Base-by-base conservation (phyloP, 345 rosid species). In the Eucalyptus globulus region DNA sequence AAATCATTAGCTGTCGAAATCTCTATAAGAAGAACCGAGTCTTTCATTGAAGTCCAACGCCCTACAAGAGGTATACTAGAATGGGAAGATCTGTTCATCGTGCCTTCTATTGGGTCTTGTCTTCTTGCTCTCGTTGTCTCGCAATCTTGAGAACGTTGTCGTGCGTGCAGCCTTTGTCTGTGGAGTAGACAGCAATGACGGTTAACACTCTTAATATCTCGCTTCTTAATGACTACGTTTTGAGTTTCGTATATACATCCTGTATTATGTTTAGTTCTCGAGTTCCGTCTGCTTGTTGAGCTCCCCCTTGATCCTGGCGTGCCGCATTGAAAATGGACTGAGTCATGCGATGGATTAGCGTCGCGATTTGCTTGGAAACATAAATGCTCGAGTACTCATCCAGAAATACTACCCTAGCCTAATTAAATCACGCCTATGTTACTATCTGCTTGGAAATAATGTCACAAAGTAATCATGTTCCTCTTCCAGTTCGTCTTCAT, bases 241-340 rank as follows among this genome's bases (percentile, higher is more conserved):
- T 0, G 31, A 1, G 67, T 60, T 60, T 60, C 31, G 16, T 26
- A 6, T 27, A 27, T 11, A 34, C 24, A 0, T 34, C 40, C 44
- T 69, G 24, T 5, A 16, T 17, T 17, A 69, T 69, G 80, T 31
- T 17, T 69, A 69, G 80, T 69, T 69, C 80, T 69, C 6, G 12
- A 69, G 80, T 69, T 69, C 24, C 4, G 80, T 69, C 44, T 69
- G 44, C 37, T 34, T 69, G 80, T 5, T 31, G 24, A 69, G 0
- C 43, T 1, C 22, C 80, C 22, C 2, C 80, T 16, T 16, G 80
- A 1, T 17, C 43, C 2, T 21, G 2, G 44, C 3, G 22, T 0
- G 43, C 22, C 22, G 0, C 2, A 1, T 67, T 67, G 4, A 31
- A 67, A 31, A 16, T 34, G 43, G 80, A 31, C 2, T 1, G 13